These are phyloP conservation scores for Fusarium drepaniforme DNA, from an alignment of 2,329 filamentous ascomycete genomes.

Conservation along the genomic window DNA sequence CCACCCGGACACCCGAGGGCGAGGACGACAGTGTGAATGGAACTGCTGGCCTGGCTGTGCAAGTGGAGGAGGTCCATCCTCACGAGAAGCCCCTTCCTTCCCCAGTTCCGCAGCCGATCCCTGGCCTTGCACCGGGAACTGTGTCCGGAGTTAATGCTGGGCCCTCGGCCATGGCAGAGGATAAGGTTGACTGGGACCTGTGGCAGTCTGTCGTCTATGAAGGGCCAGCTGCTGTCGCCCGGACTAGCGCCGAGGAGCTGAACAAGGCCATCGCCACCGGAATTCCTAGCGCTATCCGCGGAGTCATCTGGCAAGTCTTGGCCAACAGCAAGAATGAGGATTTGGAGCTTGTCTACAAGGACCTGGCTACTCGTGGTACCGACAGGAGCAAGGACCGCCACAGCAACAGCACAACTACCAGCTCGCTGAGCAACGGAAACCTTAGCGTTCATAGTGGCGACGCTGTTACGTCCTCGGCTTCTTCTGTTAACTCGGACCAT, in stretches of 20 bases:
- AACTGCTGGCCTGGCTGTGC: slow-evolving; percentile 36
- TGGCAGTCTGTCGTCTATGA: slow-evolving; percentile 98
- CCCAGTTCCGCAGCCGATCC: slow-evolving; percentile 74
- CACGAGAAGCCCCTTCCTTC: slow-evolving; percentile 54
- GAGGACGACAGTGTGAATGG: slow-evolving; percentile 64
- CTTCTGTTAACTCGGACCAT: slow-evolving; percentile 84
- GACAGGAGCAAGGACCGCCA: slow-evolving; percentile 79
- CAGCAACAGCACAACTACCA: slow-evolving; percentile 65
- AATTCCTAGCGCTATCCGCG: slow-evolving; percentile 93
- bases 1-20: slow-evolving; percentile 62
- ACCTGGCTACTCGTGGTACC: slow-evolving; percentile 82
- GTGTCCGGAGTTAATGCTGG: slow-evolving; percentile 84
- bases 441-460: slow-evolving; percentile 72
- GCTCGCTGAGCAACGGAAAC: slow-evolving; percentile 65
- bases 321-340: slow-evolving; percentile 96
- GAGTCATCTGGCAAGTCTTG: slow-evolving; percentile 98
- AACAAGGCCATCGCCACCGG: slow-evolving; percentile 92
- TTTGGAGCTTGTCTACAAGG: slow-evolving; percentile 86
- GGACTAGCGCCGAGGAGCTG: slow-evolving; percentile 89
- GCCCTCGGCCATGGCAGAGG: slow-evolving; percentile 76
- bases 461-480: slow-evolving; percentile 80
- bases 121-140: slow-evolving; percentile 84
- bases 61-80: slow-evolving; percentile 42
- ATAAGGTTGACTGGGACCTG: slow-evolving; percentile 96
- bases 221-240: slow-evolving; percentile 87